A percentile compares a stretch with the other conserved stretches of the same genome.
These are phyloP conservation scores for Cryptococcus sp. DNA, from an alignment of 1,284 basidiomycete species.

Conservation along the genomic window DNA sequence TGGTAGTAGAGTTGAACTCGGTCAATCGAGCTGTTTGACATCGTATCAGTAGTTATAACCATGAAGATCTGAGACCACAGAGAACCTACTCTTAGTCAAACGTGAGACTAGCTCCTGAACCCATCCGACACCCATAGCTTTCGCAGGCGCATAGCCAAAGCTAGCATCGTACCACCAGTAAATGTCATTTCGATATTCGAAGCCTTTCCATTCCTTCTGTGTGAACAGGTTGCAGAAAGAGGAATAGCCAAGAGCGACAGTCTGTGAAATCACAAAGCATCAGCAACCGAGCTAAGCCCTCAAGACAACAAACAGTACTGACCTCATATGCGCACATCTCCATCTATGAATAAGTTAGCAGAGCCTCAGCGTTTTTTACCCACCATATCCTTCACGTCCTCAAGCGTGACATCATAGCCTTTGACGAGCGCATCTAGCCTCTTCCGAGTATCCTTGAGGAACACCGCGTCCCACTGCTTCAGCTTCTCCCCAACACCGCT, in stretches of 20 bases:
- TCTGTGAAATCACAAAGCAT: conserved; percentile 27
- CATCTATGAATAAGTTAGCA: conserved; percentile 29
- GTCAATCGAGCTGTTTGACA: conserved; percentile 55
- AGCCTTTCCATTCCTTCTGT: conserved; percentile 66
- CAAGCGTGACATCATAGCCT: conserved; percentile 68
- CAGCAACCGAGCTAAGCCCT: not conserved
- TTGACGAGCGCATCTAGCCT: conserved; percentile 64
- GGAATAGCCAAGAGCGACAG: conserved; percentile 56
- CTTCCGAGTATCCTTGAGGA: conserved; percentile 65
- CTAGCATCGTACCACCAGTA: conserved; percentile 53
- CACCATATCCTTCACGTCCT: conserved; percentile 64
- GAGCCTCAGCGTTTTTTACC: conserved; percentile 57
- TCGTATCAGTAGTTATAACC: conserved; percentile 2
- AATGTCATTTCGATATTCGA: conserved; percentile 59
- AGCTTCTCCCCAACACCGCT: conserved; percentile 26
- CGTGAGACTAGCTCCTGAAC: conserved; percentile 53
- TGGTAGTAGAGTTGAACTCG: conserved; percentile 60
- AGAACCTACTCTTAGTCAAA: conserved; percentile 44
- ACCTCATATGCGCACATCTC: conserved; percentile 64
- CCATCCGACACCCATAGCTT: conserved; percentile 54
- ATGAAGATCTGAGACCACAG: not conserved
- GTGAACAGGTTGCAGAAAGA: conserved; percentile 63
- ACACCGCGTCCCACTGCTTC: conserved; percentile 65
- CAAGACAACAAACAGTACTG: conserved; percentile 5
- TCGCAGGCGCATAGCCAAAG: conserved; percentile 50